These are phyloP conservation scores for Hypoxylon subgilvum DNA, from an alignment of 495 filamentous ascomycete genomes.

Conservation along the genomic window DNA sequence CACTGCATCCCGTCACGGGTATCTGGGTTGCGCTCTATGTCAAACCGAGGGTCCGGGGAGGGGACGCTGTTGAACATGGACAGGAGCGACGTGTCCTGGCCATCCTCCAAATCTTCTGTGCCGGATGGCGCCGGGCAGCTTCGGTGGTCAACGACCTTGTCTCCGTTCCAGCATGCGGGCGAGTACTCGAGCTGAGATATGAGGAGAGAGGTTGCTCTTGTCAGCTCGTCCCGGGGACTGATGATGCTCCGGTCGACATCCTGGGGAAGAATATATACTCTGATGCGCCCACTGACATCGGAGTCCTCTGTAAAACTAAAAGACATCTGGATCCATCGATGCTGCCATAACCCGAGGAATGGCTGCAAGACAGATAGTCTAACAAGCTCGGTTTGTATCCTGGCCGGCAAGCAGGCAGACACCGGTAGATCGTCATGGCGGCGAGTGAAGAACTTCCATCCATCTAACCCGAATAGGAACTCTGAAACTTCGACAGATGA, in stretches of 20 bases:
- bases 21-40: constrained; percentile 60
- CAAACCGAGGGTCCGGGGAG: constrained; percentile 67
- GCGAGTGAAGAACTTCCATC: constrained; percentile 39
- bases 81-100: constrained; percentile 69
- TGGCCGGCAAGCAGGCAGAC: constrained; percentile 17
- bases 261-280: constrained; percentile 71
- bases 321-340: constrained; percentile 53
- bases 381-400: constrained; percentile 43
- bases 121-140: not conserved
- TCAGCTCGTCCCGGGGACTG: constrained; percentile 46
- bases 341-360: constrained; percentile 37
- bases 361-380: constrained; percentile 34
- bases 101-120: not conserved
- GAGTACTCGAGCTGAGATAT: constrained; percentile 66
- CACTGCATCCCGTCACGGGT: constrained; percentile 65
- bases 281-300: constrained; percentile 45
- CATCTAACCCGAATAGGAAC: not conserved
- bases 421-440: constrained; percentile 7
- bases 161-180: constrained; percentile 61
- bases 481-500: constrained; percentile 7
- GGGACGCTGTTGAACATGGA: constrained; percentile 86
- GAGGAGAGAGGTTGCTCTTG: constrained; percentile 54
- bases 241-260: constrained; percentile 63
- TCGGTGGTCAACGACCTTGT: constrained; percentile 3
- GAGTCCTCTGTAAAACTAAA: constrained; percentile 27